Percentiles rank a stretch among this genome's conserved stretches.
Evolutionary conservation across 75 land plant genomes (phyloP).

Genomic region (Ceratopteris richardii): DNA sequence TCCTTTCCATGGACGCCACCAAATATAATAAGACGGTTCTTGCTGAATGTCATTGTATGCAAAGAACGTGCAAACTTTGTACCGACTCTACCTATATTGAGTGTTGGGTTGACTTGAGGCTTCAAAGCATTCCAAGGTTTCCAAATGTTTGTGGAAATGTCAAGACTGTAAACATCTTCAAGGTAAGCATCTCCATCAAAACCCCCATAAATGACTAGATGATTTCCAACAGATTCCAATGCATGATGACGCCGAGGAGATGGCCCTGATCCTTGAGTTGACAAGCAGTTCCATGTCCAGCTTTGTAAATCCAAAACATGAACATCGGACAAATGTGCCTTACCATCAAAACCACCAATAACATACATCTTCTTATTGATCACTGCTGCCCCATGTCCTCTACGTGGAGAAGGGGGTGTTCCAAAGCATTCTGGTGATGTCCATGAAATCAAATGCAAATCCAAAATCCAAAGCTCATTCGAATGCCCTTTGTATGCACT

Average conservation of each 20-base stretch:
- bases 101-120: not conserved
- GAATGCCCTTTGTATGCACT: conserved; percentile 21
- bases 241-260: conserved; percentile 28
- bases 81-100: conserved; percentile 1
- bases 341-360: conserved; percentile 32
- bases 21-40: conserved; percentile 21
- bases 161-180: conserved; percentile 22
- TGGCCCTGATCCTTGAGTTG: conserved; percentile 19
- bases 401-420: conserved; percentile 27
- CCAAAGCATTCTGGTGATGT: conserved; percentile 29
- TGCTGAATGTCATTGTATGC: conserved; percentile 22
- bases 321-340: conserved; percentile 15
- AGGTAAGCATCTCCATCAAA: conserved; percentile 22
- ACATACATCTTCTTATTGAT: conserved; percentile 24
- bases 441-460: conserved; percentile 26
- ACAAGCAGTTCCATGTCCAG: conserved; percentile 17
- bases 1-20: conserved; percentile 31
- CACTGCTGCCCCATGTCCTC: conserved; percentile 31
- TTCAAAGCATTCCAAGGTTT: conserved; percentile 1
- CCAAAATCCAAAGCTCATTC: conserved; percentile 34
- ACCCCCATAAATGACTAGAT: conserved; percentile 30
- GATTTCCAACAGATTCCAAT: conserved; percentile 22
- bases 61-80: conserved; percentile 21
- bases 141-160: conserved; percentile 14
- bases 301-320: conserved; percentile 20